These are phyloP conservation scores for Calocybe gambosa DNA, from an alignment of 1,284 basidiomycete species.

Conservation along the genomic window DNA sequence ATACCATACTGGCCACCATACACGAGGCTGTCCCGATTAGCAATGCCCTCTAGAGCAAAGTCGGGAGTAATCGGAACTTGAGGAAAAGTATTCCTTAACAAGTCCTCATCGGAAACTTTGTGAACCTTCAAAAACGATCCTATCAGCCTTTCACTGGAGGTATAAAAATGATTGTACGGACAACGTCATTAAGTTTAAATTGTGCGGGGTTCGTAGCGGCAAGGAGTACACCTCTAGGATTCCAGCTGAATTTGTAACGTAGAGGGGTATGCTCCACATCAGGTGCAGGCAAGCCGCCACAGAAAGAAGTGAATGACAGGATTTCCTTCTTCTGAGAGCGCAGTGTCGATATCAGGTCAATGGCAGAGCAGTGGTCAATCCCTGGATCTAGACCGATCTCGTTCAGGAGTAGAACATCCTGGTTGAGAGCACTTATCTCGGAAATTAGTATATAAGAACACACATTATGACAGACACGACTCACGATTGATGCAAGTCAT, in stretches of 20 bases:
- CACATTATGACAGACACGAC: constrained; percentile 17
- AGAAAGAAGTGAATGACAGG: constrained; percentile 86
- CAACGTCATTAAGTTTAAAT: constrained; percentile 60
- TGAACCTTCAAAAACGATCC: constrained; percentile 28
- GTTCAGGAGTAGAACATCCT: constrained; percentile 77
- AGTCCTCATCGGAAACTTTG: constrained; percentile 42
- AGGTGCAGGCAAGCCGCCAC: constrained; percentile 87
- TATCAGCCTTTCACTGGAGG: background rate
- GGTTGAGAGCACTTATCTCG: constrained; percentile 51
- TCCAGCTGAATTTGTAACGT: constrained; percentile 96
- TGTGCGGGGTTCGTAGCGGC: constrained; percentile 77
- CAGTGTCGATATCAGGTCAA: constrained; percentile 64
- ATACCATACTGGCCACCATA: constrained; percentile 72
- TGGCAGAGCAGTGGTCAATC: constrained; percentile 92
- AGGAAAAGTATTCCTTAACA: constrained; percentile 59
- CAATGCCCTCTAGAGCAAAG: constrained; percentile 78
- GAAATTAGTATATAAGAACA: background rate
- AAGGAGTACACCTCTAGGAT: constrained; percentile 80
- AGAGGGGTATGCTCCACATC: constrained; percentile 59
- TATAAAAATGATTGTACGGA: constrained; percentile 21
- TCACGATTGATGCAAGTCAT: constrained; percentile 57
- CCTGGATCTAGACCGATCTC: constrained; percentile 95
- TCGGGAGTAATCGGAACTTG: constrained; percentile 63
- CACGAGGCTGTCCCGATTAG: constrained; percentile 82
- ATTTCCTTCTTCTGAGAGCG: constrained; percentile 57